phyloP scores from a whole-genome alignment of 257 asterid species.

The Lycium ferocissimum region DNA sequence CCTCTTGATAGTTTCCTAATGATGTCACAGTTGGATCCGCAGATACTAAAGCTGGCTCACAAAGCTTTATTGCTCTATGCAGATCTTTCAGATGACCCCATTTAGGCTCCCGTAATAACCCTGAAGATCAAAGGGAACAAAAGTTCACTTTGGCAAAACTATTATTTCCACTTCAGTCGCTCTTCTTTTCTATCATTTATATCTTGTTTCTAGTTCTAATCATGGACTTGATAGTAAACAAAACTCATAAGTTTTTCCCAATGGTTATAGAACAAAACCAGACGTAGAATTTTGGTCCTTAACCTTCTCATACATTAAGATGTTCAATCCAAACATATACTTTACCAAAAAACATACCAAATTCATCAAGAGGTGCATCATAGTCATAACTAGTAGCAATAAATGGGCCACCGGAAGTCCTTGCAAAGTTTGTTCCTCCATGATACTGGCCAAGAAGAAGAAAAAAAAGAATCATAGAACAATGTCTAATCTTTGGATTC shows the following conservation, averaged over 20 bases:
- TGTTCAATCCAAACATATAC: neutral
- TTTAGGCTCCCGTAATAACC: slow-evolving; percentile 82
- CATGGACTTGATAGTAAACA: neutral
- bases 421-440: slow-evolving; percentile 61
- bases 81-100: slow-evolving; percentile 99
- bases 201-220: slow-evolving; percentile 22
- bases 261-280: slow-evolving; percentile 1
- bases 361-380: slow-evolving; percentile 62
- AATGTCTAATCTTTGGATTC: neutral
- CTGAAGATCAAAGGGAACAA: slow-evolving; percentile 41
- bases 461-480: neutral
- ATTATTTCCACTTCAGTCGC: neutral
- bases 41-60: slow-evolving; percentile 91
- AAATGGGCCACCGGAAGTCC: slow-evolving; percentile 61
- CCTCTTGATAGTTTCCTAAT: slow-evolving; percentile 97
- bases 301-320: neutral
- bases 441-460: slow-evolving; percentile 42
- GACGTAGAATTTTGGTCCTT: neutral
- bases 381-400: slow-evolving; percentile 60
- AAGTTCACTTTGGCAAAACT: neutral
- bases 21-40: slow-evolving; percentile 71
- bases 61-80: slow-evolving; percentile 94
- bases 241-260: neutral
- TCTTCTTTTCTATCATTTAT: neutral
- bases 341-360: slow-evolving; percentile 38